A percentile compares a stretch with the other conserved stretches of the same genome.
phyloP scores from a whole-genome alignment of 2,329 filamentous ascomycete species.

The Claviceps sp. region DNA sequence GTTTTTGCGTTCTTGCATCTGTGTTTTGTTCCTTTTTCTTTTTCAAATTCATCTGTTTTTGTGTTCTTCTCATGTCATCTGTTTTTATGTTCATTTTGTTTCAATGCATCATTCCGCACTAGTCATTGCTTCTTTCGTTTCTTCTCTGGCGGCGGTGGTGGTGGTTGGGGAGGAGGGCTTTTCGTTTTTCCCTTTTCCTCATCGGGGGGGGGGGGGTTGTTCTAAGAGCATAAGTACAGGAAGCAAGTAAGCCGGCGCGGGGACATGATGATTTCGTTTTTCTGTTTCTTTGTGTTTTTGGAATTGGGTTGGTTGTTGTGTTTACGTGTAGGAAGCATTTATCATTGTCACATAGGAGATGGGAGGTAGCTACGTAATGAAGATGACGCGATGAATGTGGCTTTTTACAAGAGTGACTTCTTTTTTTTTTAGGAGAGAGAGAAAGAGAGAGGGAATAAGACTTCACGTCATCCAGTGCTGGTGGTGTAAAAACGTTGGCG shows the following conservation, averaged over 20 bases:
- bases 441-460: no score
- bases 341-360: constrained; percentile 4
- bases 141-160: background rate
- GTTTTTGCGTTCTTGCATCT: no score
- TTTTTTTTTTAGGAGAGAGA: background rate
- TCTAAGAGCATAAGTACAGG: background rate
- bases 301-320: background rate
- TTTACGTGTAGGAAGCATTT: constrained; percentile 2
- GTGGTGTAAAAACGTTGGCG: no score
- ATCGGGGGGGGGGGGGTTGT: background rate
- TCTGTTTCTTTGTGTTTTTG: no score
- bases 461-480: no score
- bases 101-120: background rate
- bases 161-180: background rate
- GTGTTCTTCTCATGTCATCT: no score
- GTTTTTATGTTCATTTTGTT: background rate
- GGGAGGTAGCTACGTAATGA: background rate
- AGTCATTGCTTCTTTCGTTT: background rate
- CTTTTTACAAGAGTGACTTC: background rate
- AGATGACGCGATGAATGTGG: background rate
- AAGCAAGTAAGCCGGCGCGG: background rate
- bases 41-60: no score
- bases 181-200: background rate
- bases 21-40: no score
- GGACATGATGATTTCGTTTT: background rate